A percentile compares a stretch with the other conserved stretches of the same genome.
phyloP scores from a whole-genome alignment of 495 filamentous ascomycete genomes.

The Tetracladium setigerum region DNA sequence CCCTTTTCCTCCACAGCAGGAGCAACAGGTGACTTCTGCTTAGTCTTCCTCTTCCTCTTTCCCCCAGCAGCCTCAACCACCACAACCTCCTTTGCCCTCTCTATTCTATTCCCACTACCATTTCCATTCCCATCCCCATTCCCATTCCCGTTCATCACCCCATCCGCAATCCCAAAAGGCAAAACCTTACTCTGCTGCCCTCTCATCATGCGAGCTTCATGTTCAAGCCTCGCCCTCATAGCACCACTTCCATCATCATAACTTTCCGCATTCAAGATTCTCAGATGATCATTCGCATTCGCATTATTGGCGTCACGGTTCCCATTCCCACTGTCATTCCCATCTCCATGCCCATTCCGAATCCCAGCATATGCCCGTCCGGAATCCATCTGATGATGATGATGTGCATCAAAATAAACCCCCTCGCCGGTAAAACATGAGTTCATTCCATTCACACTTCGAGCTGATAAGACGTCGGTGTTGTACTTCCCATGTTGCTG shows the following conservation, averaged over 20 bases:
- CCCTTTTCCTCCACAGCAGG: conserved; percentile 1
- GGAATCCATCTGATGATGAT: no score
- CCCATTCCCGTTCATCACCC: not conserved
- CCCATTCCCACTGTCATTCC: no score
- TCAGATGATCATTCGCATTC: no score
- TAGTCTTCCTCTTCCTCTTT: not conserved
- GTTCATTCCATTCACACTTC: no score
- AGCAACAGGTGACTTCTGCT: not conserved
- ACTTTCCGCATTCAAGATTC: conserved; percentile 41
- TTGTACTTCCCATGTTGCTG: no score
- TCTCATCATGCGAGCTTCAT: not conserved
- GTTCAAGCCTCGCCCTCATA: not conserved
- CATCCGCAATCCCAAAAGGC: conserved; percentile 14
- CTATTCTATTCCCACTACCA: conserved; percentile 18
- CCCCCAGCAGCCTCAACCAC: no score
- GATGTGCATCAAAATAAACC: no score
- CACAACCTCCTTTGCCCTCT: no score
- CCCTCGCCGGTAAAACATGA: no score
- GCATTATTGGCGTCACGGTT: conserved; percentile 16
- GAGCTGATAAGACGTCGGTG: no score
- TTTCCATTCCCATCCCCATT: not conserved
- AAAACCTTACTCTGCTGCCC: not conserved
- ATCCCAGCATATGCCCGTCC: no score
- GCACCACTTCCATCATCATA: conserved; percentile 28
- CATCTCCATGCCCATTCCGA: no score